Evolutionary conservation across 1,284 basidiomycete species (phyloP), one percentile per base, ranked within the genome.

Genomic region (Agaricales sp.): DNA sequence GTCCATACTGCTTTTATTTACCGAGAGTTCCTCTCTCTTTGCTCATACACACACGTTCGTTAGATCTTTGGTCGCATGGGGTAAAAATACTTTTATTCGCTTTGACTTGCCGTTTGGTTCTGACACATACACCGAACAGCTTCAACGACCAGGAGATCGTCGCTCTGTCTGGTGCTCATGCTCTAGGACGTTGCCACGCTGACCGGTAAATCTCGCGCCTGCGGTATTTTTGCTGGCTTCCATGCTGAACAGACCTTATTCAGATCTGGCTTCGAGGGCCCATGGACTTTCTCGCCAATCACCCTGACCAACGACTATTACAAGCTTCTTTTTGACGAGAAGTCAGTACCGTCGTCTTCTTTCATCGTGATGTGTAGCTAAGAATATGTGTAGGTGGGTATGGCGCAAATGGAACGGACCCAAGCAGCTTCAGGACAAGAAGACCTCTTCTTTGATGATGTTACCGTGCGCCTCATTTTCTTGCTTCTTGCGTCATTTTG

Each of bases 61-160:
- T 57, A 86, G 77, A 88, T 96, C 65, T 95, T 95, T 70, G 82
- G 89, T 69, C 87, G 92, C 58, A 92, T 93, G 90, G 91, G 90
- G 66, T 69, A 59, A 50, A n/a, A n/a, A n/a, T 61, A 52, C 30
- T 21, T 20, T 14, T 41, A 23, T 48, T 26, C 18, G 12, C 21
- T 50, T 45, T 48, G 3, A 43, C 37, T 2, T 43, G 6, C 48
- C 46, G 13, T 23, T 25, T 20, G 23, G 16, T 44, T 49, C 19
- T 46, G 45, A 51, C 12, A 48, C 38, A 35, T 35, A 11, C n/a
- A n/a, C 8, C n/a, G 30, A 8, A 35, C n/a, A 35, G 30, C 50
- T 94, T 97, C 77, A 91, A 95, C 66, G 95, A 98, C 71, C 91
- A 93, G 67, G 92, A 94, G 68, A 94, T 94, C 50, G 94, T 97